These are phyloP conservation scores for Tubosaeta sp. DNA, from an alignment of 768 basidiomycete species.

Conservation along the genomic window DNA sequence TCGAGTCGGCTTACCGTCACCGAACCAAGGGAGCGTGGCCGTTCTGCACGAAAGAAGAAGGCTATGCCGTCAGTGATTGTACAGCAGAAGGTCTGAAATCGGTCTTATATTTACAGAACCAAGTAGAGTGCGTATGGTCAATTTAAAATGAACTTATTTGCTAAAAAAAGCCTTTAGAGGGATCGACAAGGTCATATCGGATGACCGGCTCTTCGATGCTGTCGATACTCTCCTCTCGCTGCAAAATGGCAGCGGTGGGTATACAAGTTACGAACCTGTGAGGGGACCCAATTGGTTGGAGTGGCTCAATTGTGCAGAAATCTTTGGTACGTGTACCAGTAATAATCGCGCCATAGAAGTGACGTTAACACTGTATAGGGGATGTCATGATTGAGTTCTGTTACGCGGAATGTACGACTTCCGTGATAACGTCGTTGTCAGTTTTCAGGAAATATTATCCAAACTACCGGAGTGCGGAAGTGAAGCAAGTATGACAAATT, in stretches of 20 bases:
- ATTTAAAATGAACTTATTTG: too few relatives aligned
- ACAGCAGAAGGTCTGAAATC: conserved; percentile 94
- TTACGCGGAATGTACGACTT: conserved; percentile 98
- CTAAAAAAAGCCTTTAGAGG: too few relatives aligned
- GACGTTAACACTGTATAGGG: conserved; percentile 39
- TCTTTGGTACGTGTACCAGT: conserved; percentile 64
- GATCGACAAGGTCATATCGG: conserved; percentile 70
- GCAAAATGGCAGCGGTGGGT: conserved; percentile 87
- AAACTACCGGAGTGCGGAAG: conserved; percentile 70
- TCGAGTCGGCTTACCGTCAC: conserved; percentile 60
- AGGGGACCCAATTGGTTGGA: conserved; percentile 81
- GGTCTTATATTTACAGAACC: conserved; percentile 79
- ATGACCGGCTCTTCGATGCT: conserved; percentile 74
- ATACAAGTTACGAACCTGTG: conserved; percentile 89
- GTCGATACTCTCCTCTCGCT: conserved; percentile 82
- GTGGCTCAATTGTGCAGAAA: conserved; percentile 89
- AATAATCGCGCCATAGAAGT: neutral
- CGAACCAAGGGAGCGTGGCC: conserved; percentile 70
- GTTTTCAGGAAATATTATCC: conserved; percentile 83
- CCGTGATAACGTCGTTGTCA: conserved; percentile 83
- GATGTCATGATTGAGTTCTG: conserved; percentile 95
- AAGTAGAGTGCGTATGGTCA: conserved; percentile 55
- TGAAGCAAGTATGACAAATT: conserved; percentile 50
- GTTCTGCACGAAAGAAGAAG: conserved; percentile 89
- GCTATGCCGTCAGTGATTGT: conserved; percentile 94